phyloP scores from a whole-genome alignment of 345 rosid species.

The Eucalyptus curtisii region DNA sequence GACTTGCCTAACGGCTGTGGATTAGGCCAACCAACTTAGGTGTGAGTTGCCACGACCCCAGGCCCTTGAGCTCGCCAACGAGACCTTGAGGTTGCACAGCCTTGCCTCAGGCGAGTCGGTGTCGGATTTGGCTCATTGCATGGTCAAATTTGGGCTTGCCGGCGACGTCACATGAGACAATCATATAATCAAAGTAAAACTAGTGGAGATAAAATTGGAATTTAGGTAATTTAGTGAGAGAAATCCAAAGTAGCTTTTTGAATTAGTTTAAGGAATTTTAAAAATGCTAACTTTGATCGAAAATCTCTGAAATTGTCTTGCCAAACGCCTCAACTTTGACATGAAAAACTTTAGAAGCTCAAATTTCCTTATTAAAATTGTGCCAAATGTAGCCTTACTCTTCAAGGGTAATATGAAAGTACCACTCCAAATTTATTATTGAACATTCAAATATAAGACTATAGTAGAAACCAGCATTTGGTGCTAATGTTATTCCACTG shows the following conservation, averaged over 20 bases:
- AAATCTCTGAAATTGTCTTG: not conserved
- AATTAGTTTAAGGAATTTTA: not conserved
- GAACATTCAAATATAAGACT: not conserved
- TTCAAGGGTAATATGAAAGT: not conserved
- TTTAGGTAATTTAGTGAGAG: not conserved
- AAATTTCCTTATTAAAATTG: not conserved
- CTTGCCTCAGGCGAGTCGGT: not conserved
- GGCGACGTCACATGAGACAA: fast-evolving
- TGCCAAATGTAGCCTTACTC: not conserved
- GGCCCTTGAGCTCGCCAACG: not conserved
- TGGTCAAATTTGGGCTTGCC: not conserved
- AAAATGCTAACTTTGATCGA: not conserved
- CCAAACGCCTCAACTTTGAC: not conserved
- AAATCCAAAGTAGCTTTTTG: not conserved
- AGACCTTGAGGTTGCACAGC: not conserved
- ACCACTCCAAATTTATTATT: not conserved
- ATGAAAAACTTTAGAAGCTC: not conserved
- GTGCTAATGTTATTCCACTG: not conserved
- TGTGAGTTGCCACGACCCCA: not conserved
- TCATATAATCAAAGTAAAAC: not conserved
- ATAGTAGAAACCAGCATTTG: not conserved
- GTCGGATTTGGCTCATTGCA: not conserved
- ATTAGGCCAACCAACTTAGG: not conserved
- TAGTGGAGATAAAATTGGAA: not conserved
- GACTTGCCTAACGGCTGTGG: not conserved